Base-by-base conservation (phyloP, 2,329 filamentous ascomycete species). In the Neonectria ditissima region DNA sequence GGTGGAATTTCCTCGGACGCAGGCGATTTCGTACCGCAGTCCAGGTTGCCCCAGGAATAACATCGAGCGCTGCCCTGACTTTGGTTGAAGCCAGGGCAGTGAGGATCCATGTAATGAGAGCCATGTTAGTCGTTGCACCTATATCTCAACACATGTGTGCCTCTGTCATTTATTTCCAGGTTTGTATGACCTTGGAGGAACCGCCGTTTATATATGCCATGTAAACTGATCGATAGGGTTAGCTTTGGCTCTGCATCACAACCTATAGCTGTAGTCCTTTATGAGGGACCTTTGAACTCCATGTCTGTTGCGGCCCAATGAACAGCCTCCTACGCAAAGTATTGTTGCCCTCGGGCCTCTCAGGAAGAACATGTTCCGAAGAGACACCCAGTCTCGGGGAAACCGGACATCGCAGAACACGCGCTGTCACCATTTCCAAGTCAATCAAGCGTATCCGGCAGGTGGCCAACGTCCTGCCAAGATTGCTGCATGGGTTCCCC, bases 31-130 rank as follows among this genome's bases (percentile, higher is more conserved):
- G 56, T 65, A 81, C 80, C 10, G 80, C 78, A 6, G 82, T 84
- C 81, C 82, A 84, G 14, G 81, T 83, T 2, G 75, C 82, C 4
- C 82, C 82, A 0, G 82, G 78, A 0, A 84, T 77, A 8, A 83
- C 37, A 20, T 41, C 37, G n/a, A 41, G 37, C 37, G 37, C n/a
- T 11, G 37, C 37, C n/a, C 37, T 3, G n/a, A 20, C 37, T 20
- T 20, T 20, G n/a, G 37, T 20, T 18, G 37, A 41, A 20, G 9
- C n/a, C n/a, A 41, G 20, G 37, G n/a, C 37, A 41, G 37, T 11
- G n/a, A 41, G 37, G n/a, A 41, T 11, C 37, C n/a, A 41, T 10
- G 37, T 20, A 41, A 41, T 20, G n/a, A 18, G 37, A 18, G 37
- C 37, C 37, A 41, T 41, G 10, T n/a, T 41, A 18, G 37, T 41